Conservation (phyloP, 208 protist species). For the Histomonas meleagridis region DNA sequence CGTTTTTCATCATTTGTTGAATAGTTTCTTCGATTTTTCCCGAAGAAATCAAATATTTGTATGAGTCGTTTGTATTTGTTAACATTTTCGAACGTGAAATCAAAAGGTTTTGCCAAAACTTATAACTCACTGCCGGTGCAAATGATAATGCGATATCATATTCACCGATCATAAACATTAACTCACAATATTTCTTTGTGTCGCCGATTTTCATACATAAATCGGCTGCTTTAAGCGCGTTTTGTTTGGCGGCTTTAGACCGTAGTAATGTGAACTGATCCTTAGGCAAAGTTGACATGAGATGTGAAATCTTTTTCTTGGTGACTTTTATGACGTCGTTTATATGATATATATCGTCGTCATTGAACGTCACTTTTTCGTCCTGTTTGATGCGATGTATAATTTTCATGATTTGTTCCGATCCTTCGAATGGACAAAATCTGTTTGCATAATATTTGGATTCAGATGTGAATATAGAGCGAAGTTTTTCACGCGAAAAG, state of each 20-base stretch:
- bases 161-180: constrained; percentile 8
- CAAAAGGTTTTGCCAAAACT: background rate
- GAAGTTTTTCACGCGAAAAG: background rate
- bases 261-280: background rate
- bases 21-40: background rate
- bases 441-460: background rate
- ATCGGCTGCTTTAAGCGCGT: background rate
- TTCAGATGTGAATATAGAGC: background rate
- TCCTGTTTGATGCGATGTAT: background rate
- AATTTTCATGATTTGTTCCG: background rate
- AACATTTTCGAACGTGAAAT: background rate
- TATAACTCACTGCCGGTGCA: background rate
- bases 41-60: background rate
- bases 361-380: background rate
- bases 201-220: background rate
- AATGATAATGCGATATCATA: background rate
- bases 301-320: background rate
- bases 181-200: background rate
- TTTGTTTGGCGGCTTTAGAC: background rate
- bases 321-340: background rate
- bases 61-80: background rate
- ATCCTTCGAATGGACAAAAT: background rate
- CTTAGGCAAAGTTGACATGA: background rate
- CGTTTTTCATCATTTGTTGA: background rate
- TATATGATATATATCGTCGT: background rate